These are phyloP conservation scores for Leishmania mexicana DNA, from an alignment of 208 protist genomes.

Conservation along the genomic window DNA sequence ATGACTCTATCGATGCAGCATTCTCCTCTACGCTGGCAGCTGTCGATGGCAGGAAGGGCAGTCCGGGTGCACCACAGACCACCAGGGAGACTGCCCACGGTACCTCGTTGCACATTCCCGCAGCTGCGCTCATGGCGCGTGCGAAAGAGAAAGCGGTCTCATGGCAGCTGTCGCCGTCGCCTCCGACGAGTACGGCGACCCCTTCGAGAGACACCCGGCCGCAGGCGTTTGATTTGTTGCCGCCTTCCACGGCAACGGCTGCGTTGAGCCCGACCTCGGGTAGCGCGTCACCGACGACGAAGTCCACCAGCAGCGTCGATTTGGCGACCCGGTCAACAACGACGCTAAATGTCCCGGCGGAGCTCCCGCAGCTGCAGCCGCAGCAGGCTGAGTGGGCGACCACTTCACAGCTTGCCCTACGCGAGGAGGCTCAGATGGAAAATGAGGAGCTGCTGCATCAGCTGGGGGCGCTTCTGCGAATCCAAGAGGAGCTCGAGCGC, in stretches of 20 bases:
- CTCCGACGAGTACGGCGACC: not conserved
- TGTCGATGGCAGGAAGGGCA: not conserved
- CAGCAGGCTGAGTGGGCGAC: not conserved
- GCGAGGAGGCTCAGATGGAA: slow-evolving; percentile 7
- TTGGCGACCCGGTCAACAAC: not conserved
- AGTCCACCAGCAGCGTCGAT: not conserved
- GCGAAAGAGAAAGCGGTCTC: not conserved
- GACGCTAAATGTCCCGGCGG: not conserved
- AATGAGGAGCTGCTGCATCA: slow-evolving; percentile 19
- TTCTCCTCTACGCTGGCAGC: not conserved
- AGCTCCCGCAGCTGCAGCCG: slow-evolving; percentile 6
- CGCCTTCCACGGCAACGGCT: not conserved
- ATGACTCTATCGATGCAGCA: not conserved
- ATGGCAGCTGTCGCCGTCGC: not conserved
- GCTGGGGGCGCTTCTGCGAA: slow-evolving; percentile 20
- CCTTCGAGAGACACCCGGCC: not conserved
- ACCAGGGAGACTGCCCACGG: not conserved
- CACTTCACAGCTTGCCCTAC: not conserved
- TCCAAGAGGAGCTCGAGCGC: slow-evolving; percentile 28
- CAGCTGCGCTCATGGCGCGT: not conserved
- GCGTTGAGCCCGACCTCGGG: not conserved
- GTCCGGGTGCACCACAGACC: not conserved
- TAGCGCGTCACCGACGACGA: not conserved
- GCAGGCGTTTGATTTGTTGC: not conserved
- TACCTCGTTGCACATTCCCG: not conserved